Base-by-base conservation (phyloP, 2,329 filamentous ascomycete genomes). In the Trichoderma sp. region DNA sequence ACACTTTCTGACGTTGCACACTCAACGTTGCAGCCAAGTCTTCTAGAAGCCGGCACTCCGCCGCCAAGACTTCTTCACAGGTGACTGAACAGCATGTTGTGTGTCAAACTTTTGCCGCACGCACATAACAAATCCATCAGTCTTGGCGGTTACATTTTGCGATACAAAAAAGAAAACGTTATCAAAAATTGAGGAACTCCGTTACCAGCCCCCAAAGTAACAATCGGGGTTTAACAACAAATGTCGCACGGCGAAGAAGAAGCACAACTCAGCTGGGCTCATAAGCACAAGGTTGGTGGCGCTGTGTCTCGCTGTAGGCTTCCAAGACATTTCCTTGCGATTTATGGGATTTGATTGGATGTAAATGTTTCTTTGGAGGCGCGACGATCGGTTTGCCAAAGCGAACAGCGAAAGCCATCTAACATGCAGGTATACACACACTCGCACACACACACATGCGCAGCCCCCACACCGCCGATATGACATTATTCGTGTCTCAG, bases 21-120 rank as follows among this genome's bases (percentile, higher is more conserved):
- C 31, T 45, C 63, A 27, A 38, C n/a, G 33, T 18, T 65, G 35
- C 63, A 41, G 69, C 69, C 56, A 72, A 72, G 69, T 6, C 59
- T 72, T 72, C 69, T 72, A 72, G 69, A 72, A 72, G 69, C 59
- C 21, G 12, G n/a, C 9, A 6, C 53, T 21, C 66, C 50, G 29
- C 50, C 5, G 60, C 35, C 35, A 64, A 64, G 59, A 18, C 59
- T 33, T 38, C 68, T 50, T 16, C 11, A 53, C 27, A 53, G 64
- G n/a, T 35, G 27, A n/a, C 8, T 21, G 6, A 11, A 50, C 18
- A 24, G 50, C n/a, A 56, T 24, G 50, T 21, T 53, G 45, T 53
- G 45, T 56, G 50, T 24, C 50, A 1, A 45, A 45, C 50, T 21
- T 21, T 38, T 18, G 50, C 45, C 31, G 35, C 31, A 33, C 24